Evolutionary conservation across 2,329 filamentous ascomycete species (phyloP), one percentile per base, ranked within the genome.

Genomic region (Rhexocercosporidium sp.): DNA sequence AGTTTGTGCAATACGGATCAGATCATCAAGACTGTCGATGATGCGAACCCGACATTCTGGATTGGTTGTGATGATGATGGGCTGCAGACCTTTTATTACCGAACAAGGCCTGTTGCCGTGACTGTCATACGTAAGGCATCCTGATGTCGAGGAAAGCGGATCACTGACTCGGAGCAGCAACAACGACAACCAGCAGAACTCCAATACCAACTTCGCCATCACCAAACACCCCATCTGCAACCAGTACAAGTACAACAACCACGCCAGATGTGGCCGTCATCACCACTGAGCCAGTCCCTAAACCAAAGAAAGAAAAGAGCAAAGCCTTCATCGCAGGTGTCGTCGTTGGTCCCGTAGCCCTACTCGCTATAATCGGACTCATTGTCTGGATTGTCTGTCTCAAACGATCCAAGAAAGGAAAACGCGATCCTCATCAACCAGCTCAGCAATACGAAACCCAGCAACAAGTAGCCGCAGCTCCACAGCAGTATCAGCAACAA

Each of bases 1-100:
- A 20, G 53, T 18, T 1, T 34, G 20, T 57, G 53, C 53, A 57
- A 57, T 25, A 57, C 53, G 2, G 53, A 57, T 27, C 53, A 57
- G 20, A 57, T 57, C 3, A 34, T 57, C 29, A n/a, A 57, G 18
- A 34, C 53, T 16, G 4, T 57, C 29, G 31, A 57, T 18, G 53
- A 57, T 57, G 53, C 53, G 3, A 39, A 34, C 9, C 53, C 53
- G 11, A 57, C 53, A 9, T 39, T 57, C 20, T 57, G 34, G 29
- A 57, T 57, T 39, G 53, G 53, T 6, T 57, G 53, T 20, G 53
- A 57, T 57, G 53, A 34, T 12, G 53, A 57, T 57, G 53, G 53
- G 29, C 11, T 34, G 29, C 53, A 57, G 34, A 57, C 53, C 12
- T 34, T 34, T 12, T 57, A 34, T 18, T 57, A 57, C 34, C 11